Percentiles rank a stretch among this genome's conserved stretches.
Conservation (phyloP, 1,139 yeast species). For the Hansenula sp. region DNA sequence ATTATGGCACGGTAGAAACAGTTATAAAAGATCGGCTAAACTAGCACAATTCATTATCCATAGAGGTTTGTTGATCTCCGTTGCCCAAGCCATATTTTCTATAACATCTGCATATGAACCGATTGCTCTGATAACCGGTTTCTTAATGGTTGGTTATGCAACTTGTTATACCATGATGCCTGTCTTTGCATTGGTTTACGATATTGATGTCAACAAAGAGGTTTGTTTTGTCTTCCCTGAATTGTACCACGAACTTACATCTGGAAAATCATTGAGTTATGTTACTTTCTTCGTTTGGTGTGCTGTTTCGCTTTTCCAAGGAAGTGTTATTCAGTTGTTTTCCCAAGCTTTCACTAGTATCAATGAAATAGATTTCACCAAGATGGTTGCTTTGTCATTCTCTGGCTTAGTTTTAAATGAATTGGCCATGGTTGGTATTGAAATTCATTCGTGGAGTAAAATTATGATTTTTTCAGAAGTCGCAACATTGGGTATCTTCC, state of each 20-base stretch:
- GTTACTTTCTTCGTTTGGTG: constrained; percentile 92
- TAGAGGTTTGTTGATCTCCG: constrained; percentile 89
- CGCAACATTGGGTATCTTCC: constrained; percentile 61
- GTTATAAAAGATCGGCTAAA: constrained; percentile 93
- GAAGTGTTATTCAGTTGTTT: constrained; percentile 72
- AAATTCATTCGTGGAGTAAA: constrained; percentile 85
- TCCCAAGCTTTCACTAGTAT: constrained; percentile 75
- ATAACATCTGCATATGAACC: constrained; percentile 88
- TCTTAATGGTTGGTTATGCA: constrained; percentile 98
- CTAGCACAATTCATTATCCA: constrained; percentile 94
- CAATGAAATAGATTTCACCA: constrained; percentile 48
- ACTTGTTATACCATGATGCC: constrained; percentile 98
- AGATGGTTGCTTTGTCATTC: constrained; percentile 82
- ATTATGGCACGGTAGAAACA: constrained; percentile 97
- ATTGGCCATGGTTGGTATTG: constrained; percentile 88
- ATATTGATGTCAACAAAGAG: constrained; percentile 87
- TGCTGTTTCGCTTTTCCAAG: constrained; percentile 82
- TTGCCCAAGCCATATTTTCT: constrained; percentile 95
- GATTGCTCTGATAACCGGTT: constrained; percentile 89
- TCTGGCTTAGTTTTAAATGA: constrained; percentile 81
- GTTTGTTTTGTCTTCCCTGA: constrained; percentile 92
- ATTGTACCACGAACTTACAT: constrained; percentile 85
- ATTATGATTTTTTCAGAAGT: constrained; percentile 73
- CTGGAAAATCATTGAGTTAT: constrained; percentile 82
- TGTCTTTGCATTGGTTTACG: constrained; percentile 88